phyloP scores from a whole-genome alignment of 1,139 yeast species.

The Zygosaccharomyces sapae region DNA sequence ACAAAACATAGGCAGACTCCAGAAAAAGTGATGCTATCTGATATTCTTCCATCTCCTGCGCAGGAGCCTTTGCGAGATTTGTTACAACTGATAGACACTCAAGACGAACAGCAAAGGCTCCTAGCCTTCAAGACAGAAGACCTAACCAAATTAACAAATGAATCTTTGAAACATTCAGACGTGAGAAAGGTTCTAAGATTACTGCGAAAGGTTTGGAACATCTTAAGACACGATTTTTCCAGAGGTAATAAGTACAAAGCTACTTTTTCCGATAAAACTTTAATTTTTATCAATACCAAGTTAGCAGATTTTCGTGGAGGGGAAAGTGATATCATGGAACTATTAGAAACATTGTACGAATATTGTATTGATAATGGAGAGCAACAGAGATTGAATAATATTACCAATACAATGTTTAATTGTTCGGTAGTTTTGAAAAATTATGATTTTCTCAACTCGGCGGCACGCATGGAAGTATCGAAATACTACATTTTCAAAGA shows the following conservation, averaged over 20 bases:
- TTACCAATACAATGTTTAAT: constrained; percentile 36
- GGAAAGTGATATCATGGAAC: constrained; percentile 1
- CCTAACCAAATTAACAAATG: constrained; percentile 1
- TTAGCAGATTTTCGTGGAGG: constrained; percentile 6
- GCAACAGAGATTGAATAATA: constrained; percentile 31
- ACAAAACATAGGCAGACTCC: constrained; percentile 16
- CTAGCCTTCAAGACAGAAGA: neutral
- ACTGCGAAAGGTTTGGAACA: constrained; percentile 11
- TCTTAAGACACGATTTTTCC: constrained; percentile 11
- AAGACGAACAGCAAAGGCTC: neutral
- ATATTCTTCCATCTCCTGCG: constrained; percentile 7
- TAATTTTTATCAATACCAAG: constrained; percentile 19
- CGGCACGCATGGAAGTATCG: constrained; percentile 15
- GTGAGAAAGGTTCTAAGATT: neutral
- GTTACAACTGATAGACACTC: neutral
- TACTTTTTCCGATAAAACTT: constrained; percentile 20
- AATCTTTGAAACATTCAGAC: constrained; percentile 2
- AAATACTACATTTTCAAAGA: constrained; percentile 10
- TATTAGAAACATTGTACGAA: constrained; percentile 15
- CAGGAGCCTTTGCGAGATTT: neutral
- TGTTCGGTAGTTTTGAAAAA: constrained; percentile 22
- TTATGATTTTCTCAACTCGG: constrained; percentile 7
- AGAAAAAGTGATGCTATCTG: constrained; percentile 20
- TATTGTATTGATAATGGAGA: constrained; percentile 24
- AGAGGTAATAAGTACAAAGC: constrained; percentile 9